Base-by-base conservation (phyloP, 2,329 filamentous ascomycete genomes). In the Arthrinium phaeospermum region DNA sequence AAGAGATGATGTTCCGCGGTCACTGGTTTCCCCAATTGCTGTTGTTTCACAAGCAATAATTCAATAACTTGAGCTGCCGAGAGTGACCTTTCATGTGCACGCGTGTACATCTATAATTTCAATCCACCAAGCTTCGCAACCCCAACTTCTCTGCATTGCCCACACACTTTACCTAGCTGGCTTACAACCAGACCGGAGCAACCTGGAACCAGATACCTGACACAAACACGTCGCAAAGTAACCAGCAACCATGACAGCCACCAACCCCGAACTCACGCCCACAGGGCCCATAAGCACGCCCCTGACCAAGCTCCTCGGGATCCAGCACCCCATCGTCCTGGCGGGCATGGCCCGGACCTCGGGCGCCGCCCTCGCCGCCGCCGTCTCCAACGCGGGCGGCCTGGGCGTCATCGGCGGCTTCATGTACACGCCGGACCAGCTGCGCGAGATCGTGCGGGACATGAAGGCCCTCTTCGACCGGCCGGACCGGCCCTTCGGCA, bases 311-410 rank as follows among this genome's bases (percentile, higher is more conserved):
- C 91, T 98, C 70, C 89, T 98, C 70, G 90, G 91, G 34, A 98
- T 98, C 83, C 86, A 92, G 76, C 95, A 98, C 84, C 96, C 96
- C 53, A 92, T 98, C 82, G 86, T 98, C 76, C 93, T 98, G 27
- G 96, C 96, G 46, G 96, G 96, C 78, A 98, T 98, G 96, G 95
- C 96, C 2, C 91, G 93, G 74, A 94, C 93, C 13, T 95, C 93
- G 0, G 92, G 92, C 73, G 94, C 92, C 0, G 88, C 87, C 24
- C 91, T 97, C 67, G 94, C 94, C 10, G 94, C 94, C 3, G 94
- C 94, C 7, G 94, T 97, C 49, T 96, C 93, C 79, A 97, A 97
- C 80, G 94, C 94, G 0, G 95, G 95, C 74, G 95, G 94, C 0
- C 90, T 97, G 0, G 93, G 93, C 70, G 93, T 94, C 76, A 91